phyloP scores from a whole-genome alignment of 1,284 basidiomycete genomes.

The Irpex sp. region DNA sequence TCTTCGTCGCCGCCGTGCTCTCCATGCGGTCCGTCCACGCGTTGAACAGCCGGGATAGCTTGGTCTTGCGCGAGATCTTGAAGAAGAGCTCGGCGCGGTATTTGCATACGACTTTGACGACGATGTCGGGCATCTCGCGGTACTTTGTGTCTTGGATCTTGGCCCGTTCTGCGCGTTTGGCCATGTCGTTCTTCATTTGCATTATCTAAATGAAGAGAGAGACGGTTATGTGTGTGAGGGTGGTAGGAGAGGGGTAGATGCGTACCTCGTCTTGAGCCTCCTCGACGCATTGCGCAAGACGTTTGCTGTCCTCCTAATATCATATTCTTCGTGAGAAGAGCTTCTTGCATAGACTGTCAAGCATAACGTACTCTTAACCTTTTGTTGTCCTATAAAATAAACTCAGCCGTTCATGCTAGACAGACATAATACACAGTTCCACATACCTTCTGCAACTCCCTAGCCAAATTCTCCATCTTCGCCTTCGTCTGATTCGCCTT shows the following conservation, averaged over 20 bases:
- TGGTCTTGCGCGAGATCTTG: slow-evolving; percentile 83
- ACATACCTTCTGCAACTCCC: slow-evolving; percentile 75
- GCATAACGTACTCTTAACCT: slow-evolving; percentile 58
- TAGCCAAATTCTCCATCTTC: slow-evolving; percentile 82
- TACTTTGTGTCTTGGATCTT: slow-evolving; percentile 71
- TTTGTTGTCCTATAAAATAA: slow-evolving; percentile 67
- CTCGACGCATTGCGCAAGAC: slow-evolving; percentile 68
- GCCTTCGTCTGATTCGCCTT: slow-evolving; percentile 81
- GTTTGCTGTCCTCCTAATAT: slow-evolving; percentile 73
- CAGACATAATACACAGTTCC: background rate
- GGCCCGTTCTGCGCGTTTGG: slow-evolving; percentile 68
- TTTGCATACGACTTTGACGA: slow-evolving; percentile 78
- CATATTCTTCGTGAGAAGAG: slow-evolving; percentile 9
- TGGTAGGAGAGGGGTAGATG: background rate
- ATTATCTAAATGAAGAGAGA: slow-evolving; percentile 45
- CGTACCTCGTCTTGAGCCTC: slow-evolving; percentile 75
- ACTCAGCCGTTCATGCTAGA: background rate
- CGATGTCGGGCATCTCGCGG: slow-evolving; percentile 74
- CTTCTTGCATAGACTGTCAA: slow-evolving; percentile 6
- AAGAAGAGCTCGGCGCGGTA: slow-evolving; percentile 84
- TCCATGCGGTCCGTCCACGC: slow-evolving; percentile 88
- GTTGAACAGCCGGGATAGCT: slow-evolving; percentile 70
- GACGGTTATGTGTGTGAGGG: background rate
- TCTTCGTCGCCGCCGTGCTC: slow-evolving; percentile 16
- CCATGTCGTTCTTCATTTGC: slow-evolving; percentile 73